Evolutionary conservation across 805 yeast genomes (phyloP), one percentile per base, ranked within the genome.

Genomic region (Maudiozyma serrabonitensis): DNA sequence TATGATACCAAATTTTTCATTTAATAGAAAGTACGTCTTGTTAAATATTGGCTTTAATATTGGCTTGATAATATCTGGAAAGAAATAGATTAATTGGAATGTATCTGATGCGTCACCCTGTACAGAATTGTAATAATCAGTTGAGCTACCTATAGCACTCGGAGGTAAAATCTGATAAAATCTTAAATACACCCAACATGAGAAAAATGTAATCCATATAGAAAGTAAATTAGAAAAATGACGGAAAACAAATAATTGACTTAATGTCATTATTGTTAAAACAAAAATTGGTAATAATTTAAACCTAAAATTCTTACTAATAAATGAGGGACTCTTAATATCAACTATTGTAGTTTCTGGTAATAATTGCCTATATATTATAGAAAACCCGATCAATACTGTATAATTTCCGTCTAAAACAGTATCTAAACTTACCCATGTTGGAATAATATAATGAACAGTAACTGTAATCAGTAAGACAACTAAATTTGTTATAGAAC

Each of bases 71-170:
- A 76, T 62, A 45, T 74, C 79, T 0, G 97, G 97, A 79, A 90
- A 90, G 63, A 90, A 87, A 57, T 84, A 83, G 32, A 82, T 81
- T 53, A 90, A 74, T 49, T 86, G 81, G 71, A 90, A 90, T 1
- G 91, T 84, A 56, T 90, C 96, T 0, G 93, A 82, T 0, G 96
- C 95, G 64, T 89, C 96, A 38, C 97, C 96, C 6, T 55, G 53
- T 11, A 46, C 44, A 6, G 31, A 21, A 5, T 13, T 21, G 18
- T 16, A n/a, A 4, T 38, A 23, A 28, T 38, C 47, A 13, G 40
- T 12, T 2, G 25, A 9, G 8, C 56, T 60, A 13, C 61, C 59
- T 12, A 64, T 66, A 35, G 61, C 56, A 31, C 62, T 54, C 46
- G 41, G 13, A 2, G 51, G 50, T 52, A 82, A 68, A n/a, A 73